Percentiles rank a stretch among this genome's conserved stretches.
Evolutionary conservation across 1,284 basidiomycete species (phyloP).

Genomic region (Ganoderma sinense): DNA sequence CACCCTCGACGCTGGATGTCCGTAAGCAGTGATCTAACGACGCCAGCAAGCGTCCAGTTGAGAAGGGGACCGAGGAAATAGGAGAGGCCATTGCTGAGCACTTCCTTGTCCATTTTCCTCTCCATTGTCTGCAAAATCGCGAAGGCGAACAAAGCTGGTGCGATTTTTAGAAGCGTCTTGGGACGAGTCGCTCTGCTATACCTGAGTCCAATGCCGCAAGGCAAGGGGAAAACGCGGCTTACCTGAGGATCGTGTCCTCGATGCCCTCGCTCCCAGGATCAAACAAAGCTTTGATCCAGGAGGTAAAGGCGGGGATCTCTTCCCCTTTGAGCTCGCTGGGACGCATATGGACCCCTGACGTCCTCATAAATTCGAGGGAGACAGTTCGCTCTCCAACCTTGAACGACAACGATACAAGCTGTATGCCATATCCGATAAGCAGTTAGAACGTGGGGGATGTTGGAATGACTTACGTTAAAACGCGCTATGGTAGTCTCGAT

Average conservation of each 20-base stretch:
- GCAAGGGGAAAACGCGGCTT: constrained; percentile 18
- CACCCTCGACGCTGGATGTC: constrained; percentile 70
- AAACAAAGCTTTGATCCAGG: constrained; percentile 81
- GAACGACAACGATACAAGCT: constrained; percentile 30
- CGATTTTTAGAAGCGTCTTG: constrained; percentile 68
- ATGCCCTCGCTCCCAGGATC: constrained; percentile 81
- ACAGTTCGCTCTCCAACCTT: constrained; percentile 51
- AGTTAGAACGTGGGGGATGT: too few species aligned
- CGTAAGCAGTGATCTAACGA: constrained; percentile 66
- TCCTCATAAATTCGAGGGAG: constrained; percentile 58
- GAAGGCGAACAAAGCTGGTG: constrained; percentile 68
- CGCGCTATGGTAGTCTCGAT: constrained; percentile 67
- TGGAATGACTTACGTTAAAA: constrained; percentile 58
- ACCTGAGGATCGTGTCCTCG: constrained; percentile 81
- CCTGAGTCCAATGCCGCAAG: neutral
- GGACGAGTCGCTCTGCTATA: constrained; percentile 58
- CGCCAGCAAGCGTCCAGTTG: constrained; percentile 81
- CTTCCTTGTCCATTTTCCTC: constrained; percentile 69
- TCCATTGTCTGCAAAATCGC: constrained; percentile 59
- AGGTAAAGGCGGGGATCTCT: constrained; percentile 56
- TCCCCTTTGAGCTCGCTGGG: constrained; percentile 54
- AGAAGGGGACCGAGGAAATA: constrained; percentile 78
- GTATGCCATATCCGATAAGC: neutral
- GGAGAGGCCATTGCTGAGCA: constrained; percentile 74
- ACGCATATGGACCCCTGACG: constrained; percentile 52